phyloP scores from a whole-genome alignment of 2,329 filamentous ascomycete genomes.

The Colletotrichum incanum region DNA sequence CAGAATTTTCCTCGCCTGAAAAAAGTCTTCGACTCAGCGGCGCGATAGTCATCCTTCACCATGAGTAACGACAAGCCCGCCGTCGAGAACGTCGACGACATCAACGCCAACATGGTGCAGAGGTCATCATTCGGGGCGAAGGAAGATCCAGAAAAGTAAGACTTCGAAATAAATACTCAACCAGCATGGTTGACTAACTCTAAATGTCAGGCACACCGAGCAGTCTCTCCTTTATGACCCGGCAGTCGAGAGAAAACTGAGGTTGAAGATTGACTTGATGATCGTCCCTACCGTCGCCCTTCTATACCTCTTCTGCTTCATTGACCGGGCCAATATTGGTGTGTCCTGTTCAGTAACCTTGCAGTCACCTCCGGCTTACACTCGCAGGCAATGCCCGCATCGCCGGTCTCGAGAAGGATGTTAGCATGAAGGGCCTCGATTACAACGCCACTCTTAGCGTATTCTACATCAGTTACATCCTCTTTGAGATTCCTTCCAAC shows the following conservation, averaged over 20 bases:
- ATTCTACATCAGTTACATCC: slow-evolving; percentile 77
- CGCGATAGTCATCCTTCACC: background rate
- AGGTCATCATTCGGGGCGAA: slow-evolving; percentile 8
- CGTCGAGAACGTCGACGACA: slow-evolving; percentile 33
- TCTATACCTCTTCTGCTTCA: slow-evolving; percentile 78
- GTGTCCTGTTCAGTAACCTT: slow-evolving; percentile 32
- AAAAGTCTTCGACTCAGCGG: slow-evolving; percentile 12
- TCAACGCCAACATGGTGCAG: slow-evolving; percentile 19
- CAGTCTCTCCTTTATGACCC: slow-evolving; percentile 46
- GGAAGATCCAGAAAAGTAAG: slow-evolving; percentile 27
- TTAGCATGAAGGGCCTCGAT: slow-evolving; percentile 69
- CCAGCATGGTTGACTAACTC: background rate
- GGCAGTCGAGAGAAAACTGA: slow-evolving; percentile 56
- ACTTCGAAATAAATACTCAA: no score
- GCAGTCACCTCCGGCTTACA: background rate
- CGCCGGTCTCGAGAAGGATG: slow-evolving; percentile 70
- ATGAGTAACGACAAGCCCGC: slow-evolving; percentile 32
- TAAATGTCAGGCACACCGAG: background rate
- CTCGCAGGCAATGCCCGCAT: slow-evolving; percentile 70
- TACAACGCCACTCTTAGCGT: slow-evolving; percentile 74
- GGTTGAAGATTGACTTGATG: slow-evolving; percentile 73
- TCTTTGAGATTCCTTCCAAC: slow-evolving; percentile 76
- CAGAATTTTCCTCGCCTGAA: slow-evolving; percentile 15
- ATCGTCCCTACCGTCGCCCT: slow-evolving; percentile 75
- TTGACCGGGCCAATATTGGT: slow-evolving; percentile 79